Evolutionary conservation across 164 flowering plant species (phyloP), one percentile per base, ranked within the genome.

Genomic region (Sextonia rubra): DNA sequence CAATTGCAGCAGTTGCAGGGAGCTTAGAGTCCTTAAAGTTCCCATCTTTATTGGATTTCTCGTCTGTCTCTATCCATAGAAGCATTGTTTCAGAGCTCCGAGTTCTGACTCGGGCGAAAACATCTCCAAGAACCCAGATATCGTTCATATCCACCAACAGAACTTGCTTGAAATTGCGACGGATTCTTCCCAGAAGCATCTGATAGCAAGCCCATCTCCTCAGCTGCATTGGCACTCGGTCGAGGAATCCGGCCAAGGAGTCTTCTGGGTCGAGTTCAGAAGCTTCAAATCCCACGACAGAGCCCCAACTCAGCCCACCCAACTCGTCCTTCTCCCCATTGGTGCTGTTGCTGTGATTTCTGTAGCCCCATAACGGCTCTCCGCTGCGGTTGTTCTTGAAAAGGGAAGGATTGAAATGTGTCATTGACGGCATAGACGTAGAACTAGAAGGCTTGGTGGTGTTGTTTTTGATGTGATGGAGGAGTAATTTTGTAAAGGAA

Each of bases 191-290:
- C 17, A 94, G 80, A 0, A 94, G 79, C 97, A 94, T 87, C 18
- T 91, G 88, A 69, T 94, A 94, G 73, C 97, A 89, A 7, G 91
- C 95, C 97, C 98, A 94, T 63, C 97, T 76, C 25, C 97, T 52
- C 37, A 92, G 47, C 62, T 85, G 80, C 79, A 91, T 84, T 11
- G 97, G 91, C 20, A 85, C 87, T 60, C 77, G 86, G 71, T 90
- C 90, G 0, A 86, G 15, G 65, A 94, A 92, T 60, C 97, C 98
- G 29, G 97, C 66, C 0, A 94, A 81, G 49, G 98, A 77, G 80
- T 87, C 82, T 76, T 90, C 97, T 72, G 97, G 94, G 85, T 91
- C 97, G 20, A 94, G 83, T 78, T 92, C 98, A 0, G 77, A 66
- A 52, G 83, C 78, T 5, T 86, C 93, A 47, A 94, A 94, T 17